Percentiles rank a stretch among this genome's conserved stretches.
These are phyloP conservation scores for Bidens hawaiensis DNA, from an alignment of 140 eudicot genomes.

Conservation along the genomic window DNA sequence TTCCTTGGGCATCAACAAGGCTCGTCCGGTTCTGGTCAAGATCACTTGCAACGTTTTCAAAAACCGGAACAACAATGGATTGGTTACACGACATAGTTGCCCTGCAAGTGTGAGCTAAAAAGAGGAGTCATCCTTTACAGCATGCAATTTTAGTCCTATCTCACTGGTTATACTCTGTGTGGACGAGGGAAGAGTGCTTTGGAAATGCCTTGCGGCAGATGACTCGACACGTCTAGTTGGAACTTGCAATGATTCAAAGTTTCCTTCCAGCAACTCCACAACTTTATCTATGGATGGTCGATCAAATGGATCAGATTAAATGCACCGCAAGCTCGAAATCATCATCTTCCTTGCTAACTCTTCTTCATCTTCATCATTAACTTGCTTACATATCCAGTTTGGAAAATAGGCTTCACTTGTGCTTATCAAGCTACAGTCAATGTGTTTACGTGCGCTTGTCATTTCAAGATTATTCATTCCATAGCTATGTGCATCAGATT, in stretches of 20 bases:
- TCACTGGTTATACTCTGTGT: not conserved
- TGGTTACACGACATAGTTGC: constrained; percentile 11
- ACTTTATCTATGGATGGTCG: constrained; percentile 40
- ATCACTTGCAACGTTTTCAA: constrained; percentile 3
- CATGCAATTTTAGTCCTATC: not conserved
- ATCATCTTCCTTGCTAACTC: too few species aligned
- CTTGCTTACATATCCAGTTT: constrained; percentile 10
- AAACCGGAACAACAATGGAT: constrained; percentile 17
- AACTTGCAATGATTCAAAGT: constrained; percentile 21
- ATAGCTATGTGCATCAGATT: not conserved
- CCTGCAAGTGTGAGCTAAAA: not conserved
- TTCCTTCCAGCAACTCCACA: constrained; percentile 42
- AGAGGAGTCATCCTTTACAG: not conserved
- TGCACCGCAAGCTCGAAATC: constrained; percentile 5
- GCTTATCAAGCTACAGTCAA: not conserved
- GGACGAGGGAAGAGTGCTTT: not conserved
- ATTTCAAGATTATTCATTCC: constrained; percentile 9
- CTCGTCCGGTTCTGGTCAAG: constrained; percentile 13
- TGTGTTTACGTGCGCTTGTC: constrained; percentile 22
- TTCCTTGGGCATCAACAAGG: constrained; percentile 16
- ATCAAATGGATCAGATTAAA: constrained; percentile 22
- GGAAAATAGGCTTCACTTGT: constrained; percentile 33
- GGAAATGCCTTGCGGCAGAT: not conserved
- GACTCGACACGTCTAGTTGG: constrained; percentile 30
- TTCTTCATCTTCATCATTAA: too few species aligned